Percentiles rank a stretch among this genome's conserved stretches.
phyloP scores from a whole-genome alignment of 768 basidiomycete genomes.

The Tricholoma saponaceum region DNA sequence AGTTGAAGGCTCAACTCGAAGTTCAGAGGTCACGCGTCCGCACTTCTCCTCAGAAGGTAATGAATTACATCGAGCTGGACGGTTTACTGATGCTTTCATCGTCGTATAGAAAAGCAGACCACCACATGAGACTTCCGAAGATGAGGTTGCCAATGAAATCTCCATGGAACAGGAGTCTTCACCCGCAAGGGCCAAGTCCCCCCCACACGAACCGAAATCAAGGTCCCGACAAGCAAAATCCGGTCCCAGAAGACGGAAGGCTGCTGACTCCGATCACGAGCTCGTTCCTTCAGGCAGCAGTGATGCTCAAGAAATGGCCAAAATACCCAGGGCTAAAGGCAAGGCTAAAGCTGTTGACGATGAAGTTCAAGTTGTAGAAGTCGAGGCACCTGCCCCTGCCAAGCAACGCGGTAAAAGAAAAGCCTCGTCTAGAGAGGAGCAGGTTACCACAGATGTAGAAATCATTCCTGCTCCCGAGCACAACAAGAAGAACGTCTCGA shows the following conservation, averaged over 20 bases:
- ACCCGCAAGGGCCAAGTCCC: constrained; percentile 2
- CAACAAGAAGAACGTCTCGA: constrained; percentile 9
- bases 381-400: background rate
- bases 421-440: constrained; percentile 17
- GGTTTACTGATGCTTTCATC: background rate
- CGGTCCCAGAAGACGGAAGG: background rate
- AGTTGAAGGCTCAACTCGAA: constrained; percentile 42
- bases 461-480: constrained; percentile 12
- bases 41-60: constrained; percentile 24
- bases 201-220: constrained; percentile 5
- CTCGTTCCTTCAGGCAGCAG: constrained; percentile 7
- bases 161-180: constrained; percentile 4
- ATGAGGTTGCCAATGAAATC: constrained; percentile 3
- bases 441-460: constrained; percentile 13
- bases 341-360: constrained; percentile 23
- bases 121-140: background rate
- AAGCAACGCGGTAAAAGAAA: constrained; percentile 25
- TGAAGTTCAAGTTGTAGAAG: constrained; percentile 15
- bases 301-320: background rate
- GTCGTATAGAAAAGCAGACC: background rate
- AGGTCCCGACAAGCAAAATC: constrained; percentile 7
- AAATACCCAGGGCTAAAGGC: constrained; percentile 26
- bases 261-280: constrained; percentile 3
- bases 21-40: constrained; percentile 30
- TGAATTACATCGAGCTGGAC: background rate